Base-by-base conservation (phyloP, 805 yeast genomes). In the Kazachstania africana region DNA sequence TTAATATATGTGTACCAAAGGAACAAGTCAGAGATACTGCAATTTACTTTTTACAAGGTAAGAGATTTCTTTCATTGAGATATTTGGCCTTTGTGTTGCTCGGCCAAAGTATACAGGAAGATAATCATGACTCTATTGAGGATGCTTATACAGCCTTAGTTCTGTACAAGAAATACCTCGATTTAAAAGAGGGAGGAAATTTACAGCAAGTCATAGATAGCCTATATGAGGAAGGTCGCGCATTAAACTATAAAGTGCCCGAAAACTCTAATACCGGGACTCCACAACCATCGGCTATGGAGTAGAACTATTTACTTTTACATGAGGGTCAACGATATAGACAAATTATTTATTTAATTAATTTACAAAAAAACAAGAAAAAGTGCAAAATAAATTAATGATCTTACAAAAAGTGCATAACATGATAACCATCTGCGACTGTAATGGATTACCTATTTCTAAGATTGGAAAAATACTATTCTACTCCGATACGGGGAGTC, bases 111-210 rank as follows among this genome's bases (percentile, higher is more conserved):
- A 94, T 93, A 20, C 99, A 91, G 53, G 75, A 74, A 3, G 94
- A 91, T 2, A 88, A 88, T 49, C 99, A 91, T 56, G 97, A 93
- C 52, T 88, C 97, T 1, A 85, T 91, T 27, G 98, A 91, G 49
- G 99, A 91, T 60, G 96, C 99, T 0, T 62, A 66, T 35, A 78
- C 93, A 8, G 97, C 99, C 0, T 64, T 91, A 43, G 55, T 70
- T 27, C 59, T 91, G 22, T 93, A 82, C 59, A 70, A 72, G 38
- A 75, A 72, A 46, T 88, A 82, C 48, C 55, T 70, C 46, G 76
- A 78, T 40, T 63, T 88, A 40, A 60, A 62, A 31, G 65, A 62
- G 3, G 53, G 57, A 0, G 88, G 81, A 0, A 64, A 61, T 18
- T 69, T 88, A 36, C 82, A 79, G 26, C 57, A 53, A 4, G 66